A percentile compares a stretch with the other conserved stretches of the same genome.
Conservation (phyloP, 23 red algal genomes). For the Cyanidiococcus yangmingshanensis region DNA sequence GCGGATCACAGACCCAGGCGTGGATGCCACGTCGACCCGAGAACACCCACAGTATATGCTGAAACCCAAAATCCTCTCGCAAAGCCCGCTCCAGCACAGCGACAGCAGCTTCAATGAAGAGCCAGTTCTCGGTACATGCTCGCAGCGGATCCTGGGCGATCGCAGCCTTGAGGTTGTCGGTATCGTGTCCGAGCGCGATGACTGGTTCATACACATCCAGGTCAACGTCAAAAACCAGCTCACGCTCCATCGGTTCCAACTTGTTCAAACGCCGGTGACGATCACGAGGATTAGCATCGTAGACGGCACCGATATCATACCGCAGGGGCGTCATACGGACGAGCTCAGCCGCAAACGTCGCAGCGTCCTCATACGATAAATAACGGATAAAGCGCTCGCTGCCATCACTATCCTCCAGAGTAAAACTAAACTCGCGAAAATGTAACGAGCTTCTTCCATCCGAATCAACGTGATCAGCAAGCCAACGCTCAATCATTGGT, state of each 20-base stretch:
- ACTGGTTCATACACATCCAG: constrained; percentile 79
- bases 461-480: constrained; percentile 32
- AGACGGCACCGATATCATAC: constrained; percentile 82
- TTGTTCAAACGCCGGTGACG: constrained; percentile 10
- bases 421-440: constrained; percentile 75
- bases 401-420: constrained; percentile 38
- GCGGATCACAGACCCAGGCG: constrained; percentile 78
- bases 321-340: constrained; percentile 38
- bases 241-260: constrained; percentile 47
- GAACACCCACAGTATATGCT: constrained; percentile 76
- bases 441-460: not conserved
- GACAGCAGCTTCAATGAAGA: constrained; percentile 66
- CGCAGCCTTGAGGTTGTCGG: not conserved
- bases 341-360: constrained; percentile 27
- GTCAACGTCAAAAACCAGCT: constrained; percentile 94
- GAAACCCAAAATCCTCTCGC: constrained; percentile 76
- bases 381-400: constrained; percentile 45
- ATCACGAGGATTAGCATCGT: constrained; percentile 50
- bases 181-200: constrained; percentile 13
- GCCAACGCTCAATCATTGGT: constrained; percentile 41
- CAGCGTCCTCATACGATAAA: constrained; percentile 44
- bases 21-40: constrained; percentile 85
- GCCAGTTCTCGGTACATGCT: constrained; percentile 63
- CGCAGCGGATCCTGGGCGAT: constrained; percentile 19
- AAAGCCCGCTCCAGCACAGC: constrained; percentile 51